phyloP scores from a whole-genome alignment of 106 monocot species.

The Phalaenopsis aphrodite region DNA sequence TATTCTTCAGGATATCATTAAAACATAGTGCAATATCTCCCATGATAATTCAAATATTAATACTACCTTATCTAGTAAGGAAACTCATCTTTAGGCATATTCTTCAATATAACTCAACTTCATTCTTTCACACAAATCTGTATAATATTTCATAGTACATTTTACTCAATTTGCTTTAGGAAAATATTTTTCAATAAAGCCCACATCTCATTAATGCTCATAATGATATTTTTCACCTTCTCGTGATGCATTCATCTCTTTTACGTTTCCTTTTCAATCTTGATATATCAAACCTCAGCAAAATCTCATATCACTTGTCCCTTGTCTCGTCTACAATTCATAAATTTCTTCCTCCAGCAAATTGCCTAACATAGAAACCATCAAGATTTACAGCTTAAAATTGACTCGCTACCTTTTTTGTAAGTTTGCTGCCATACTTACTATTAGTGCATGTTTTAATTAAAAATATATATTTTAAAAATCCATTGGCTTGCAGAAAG shows the following conservation, averaged over 20 bases:
- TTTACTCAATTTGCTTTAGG: neutral
- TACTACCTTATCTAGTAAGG: neutral
- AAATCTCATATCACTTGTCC: neutral
- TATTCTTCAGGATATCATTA: no score
- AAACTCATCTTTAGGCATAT: neutral
- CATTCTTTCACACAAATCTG: neutral
- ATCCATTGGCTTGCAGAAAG: neutral
- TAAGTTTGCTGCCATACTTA: neutral
- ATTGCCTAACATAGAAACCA: neutral
- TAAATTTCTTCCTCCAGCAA: neutral
- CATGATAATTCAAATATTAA: neutral
- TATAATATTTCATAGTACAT: neutral
- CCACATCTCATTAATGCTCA: neutral
- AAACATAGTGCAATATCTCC: neutral
- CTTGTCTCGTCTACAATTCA: neutral
- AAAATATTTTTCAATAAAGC: neutral
- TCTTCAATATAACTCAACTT: neutral
- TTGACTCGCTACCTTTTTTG: neutral
- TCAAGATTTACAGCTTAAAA: neutral
- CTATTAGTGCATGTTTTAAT: neutral
- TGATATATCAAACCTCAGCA: no score
- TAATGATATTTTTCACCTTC: neutral
- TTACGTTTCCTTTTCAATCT: no score
- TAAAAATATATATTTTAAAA: neutral
- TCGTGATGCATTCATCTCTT: no score